These are phyloP conservation scores for Narthecium ossifragum DNA, from an alignment of 106 monocot genomes.

Conservation along the genomic window DNA sequence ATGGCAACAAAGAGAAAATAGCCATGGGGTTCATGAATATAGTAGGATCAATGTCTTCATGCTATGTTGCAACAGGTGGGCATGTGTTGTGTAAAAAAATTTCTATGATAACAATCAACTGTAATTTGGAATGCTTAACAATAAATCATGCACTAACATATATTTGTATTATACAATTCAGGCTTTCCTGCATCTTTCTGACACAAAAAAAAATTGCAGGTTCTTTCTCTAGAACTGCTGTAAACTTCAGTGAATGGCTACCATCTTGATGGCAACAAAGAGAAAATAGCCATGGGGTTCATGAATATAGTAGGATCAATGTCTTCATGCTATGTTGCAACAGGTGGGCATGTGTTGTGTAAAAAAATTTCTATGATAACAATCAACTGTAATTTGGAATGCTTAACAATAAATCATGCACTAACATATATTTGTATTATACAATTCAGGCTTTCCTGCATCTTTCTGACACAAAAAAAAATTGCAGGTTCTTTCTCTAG, in stretches of 20 bases:
- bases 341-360: too few relatives aligned
- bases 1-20: constrained; percentile 88
- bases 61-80: constrained; percentile 82
- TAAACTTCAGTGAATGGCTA: constrained; percentile 72
- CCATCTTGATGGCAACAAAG: constrained; percentile 79
- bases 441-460: too few relatives aligned
- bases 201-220: too few relatives aligned
- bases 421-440: too few relatives aligned
- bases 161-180: too few relatives aligned
- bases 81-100: too few relatives aligned
- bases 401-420: not conserved
- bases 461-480: too few relatives aligned
- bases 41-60: constrained; percentile 79
- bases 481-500: constrained; percentile 86
- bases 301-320: constrained; percentile 83
- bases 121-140: not conserved
- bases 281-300: constrained; percentile 84
- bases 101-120: not conserved
- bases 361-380: not conserved
- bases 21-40: constrained; percentile 88
- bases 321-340: constrained; percentile 86
- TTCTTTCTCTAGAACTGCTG: constrained; percentile 71
- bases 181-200: too few relatives aligned
- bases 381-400: not conserved
- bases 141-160: too few relatives aligned